These are phyloP conservation scores for Neopestalotiopsis clavispora DNA, from an alignment of 2,329 filamentous ascomycete genomes.

Conservation along the genomic window DNA sequence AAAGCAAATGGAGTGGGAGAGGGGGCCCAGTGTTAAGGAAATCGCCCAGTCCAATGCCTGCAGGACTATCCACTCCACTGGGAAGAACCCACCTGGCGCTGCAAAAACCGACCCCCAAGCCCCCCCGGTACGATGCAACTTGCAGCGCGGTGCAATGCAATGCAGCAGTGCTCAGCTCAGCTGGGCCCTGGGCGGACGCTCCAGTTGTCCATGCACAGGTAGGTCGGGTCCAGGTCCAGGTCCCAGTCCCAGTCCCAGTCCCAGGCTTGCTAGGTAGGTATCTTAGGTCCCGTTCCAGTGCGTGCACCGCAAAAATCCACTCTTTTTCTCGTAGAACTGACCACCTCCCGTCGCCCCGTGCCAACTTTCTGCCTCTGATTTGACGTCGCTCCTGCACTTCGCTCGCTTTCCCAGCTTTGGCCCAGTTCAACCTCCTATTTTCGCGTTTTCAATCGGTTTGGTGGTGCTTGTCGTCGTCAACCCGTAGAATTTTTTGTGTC, in stretches of 20 bases:
- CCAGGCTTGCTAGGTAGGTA: too few species aligned
- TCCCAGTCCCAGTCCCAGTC: too few species aligned
- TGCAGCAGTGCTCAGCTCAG: not conserved
- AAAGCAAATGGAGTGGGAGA: not conserved
- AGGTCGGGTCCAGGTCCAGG: too few species aligned
- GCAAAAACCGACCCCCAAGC: not conserved
- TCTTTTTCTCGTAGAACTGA: not conserved
- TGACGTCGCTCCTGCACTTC: conserved; percentile 16
- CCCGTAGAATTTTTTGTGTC: not conserved
- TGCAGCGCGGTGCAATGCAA: not conserved
- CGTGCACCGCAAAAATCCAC: not conserved
- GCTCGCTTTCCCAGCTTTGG: not conserved
- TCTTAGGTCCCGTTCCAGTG: not conserved
- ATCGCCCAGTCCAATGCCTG: not conserved
- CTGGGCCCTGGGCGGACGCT: not conserved
- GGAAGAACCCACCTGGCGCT: not conserved
- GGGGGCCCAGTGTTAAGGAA: not conserved
- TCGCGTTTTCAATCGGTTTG: not conserved
- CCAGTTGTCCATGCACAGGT: not conserved
- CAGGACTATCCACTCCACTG: not conserved
- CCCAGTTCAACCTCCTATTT: conserved; percentile 18
- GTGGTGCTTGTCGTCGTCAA: not conserved
- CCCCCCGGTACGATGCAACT: not conserved
- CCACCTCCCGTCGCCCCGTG: conserved; percentile 7
- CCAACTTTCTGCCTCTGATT: conserved; percentile 19